These are phyloP conservation scores for Rhododendron vialii DNA, from an alignment of 148 eudicot genomes.

Conservation along the genomic window DNA sequence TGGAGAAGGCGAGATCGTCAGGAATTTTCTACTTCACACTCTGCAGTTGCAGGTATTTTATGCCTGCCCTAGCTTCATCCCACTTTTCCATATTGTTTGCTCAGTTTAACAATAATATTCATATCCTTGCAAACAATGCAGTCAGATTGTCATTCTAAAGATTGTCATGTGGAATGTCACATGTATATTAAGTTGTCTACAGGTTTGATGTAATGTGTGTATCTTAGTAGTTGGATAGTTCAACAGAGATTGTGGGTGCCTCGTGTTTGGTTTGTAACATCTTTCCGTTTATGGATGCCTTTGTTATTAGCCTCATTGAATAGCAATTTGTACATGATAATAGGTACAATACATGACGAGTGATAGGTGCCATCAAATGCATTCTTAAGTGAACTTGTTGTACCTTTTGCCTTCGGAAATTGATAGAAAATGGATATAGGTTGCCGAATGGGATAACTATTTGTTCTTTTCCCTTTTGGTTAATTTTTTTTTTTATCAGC, in stretches of 20 bases:
- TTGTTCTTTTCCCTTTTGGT: too few species aligned
- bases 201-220: neutral
- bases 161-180: neutral
- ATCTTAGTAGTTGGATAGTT: neutral
- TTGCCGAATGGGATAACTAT: too few species aligned
- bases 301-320: neutral
- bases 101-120: neutral
- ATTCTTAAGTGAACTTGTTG: neutral
- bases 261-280: neutral
- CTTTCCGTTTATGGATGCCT: neutral
- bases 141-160: neutral
- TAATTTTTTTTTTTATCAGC: too few species aligned
- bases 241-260: neutral
- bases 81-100: neutral
- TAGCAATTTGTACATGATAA: neutral
- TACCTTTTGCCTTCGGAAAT: neutral
- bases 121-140: neutral
- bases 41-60: slow-evolving; percentile 79
- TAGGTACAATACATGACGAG: neutral
- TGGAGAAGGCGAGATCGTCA: slow-evolving; percentile 81
- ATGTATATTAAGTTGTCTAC: neutral
- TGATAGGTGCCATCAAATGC: neutral
- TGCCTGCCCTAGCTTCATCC: neutral
- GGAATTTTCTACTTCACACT: slow-evolving; percentile 81
- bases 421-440: too few species aligned